Conservation (phyloP, 805 yeast species). For the Cyberlindnera meyerae region DNA sequence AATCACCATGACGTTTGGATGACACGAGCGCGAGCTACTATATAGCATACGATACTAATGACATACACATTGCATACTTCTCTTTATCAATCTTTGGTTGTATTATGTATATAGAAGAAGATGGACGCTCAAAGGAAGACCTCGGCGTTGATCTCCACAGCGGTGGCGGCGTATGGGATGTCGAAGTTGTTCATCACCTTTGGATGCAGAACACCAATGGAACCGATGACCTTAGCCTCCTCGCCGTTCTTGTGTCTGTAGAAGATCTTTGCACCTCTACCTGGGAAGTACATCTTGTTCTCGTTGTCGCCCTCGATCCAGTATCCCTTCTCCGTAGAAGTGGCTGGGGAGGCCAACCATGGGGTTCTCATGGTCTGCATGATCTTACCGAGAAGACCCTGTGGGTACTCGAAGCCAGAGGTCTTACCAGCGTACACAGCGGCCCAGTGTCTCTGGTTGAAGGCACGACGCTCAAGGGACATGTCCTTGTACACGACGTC, state of each 20-base stretch:
- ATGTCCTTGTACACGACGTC: conserved; percentile 87
- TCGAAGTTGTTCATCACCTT: conserved; percentile 83
- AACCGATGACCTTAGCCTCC: conserved; percentile 61
- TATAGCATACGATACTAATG: no score
- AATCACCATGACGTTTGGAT: conserved; percentile 23
- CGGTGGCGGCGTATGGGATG: conserved; percentile 87
- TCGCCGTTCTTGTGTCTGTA: conserved; percentile 63
- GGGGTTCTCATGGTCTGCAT: conserved; percentile 94
- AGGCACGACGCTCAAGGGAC: conserved; percentile 79
- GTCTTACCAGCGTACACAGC: conserved; percentile 93
- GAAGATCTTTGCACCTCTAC: conserved; percentile 89
- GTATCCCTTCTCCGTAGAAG: conserved; percentile 64
- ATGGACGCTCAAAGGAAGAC: conserved; percentile 57
- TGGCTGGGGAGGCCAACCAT: conserved; percentile 55
- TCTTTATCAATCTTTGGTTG: not conserved
- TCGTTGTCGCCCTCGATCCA: conserved; percentile 73
- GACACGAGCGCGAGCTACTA: no score
- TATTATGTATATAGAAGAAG: not conserved
- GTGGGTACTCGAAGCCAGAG: conserved; percentile 90
- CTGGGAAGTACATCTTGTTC: conserved; percentile 84
- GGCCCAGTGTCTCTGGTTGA: conserved; percentile 90
- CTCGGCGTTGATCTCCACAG: conserved; percentile 86
- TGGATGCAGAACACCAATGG: conserved; percentile 93
- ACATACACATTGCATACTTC: no score
- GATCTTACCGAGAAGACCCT: conserved; percentile 89